Evolutionary conservation across 140 eudicot genomes (phyloP).

Genomic region (Flaveria floridana): DNA sequence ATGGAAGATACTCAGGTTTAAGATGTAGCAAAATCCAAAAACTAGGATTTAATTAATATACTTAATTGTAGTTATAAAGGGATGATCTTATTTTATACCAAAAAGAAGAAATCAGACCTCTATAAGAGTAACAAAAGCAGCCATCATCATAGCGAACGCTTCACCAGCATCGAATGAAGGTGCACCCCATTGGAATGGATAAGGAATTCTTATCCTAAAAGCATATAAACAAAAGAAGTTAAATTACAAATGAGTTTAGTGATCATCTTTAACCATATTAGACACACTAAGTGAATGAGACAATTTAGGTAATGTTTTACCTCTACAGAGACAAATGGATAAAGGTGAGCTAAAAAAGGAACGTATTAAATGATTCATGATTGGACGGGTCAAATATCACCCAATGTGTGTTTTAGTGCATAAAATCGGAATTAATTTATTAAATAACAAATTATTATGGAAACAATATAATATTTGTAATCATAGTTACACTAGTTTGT

Average conservation of each 20-base stretch:
- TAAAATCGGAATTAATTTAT: neutral
- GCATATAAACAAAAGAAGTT: neutral
- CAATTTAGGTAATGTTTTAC: no score
- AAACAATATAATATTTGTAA: neutral
- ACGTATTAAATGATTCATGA: no score
- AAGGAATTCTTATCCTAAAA: no score
- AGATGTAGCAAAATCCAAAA: neutral
- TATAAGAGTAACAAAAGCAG: no score
- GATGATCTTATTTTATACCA: neutral
- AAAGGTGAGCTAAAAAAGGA: neutral
- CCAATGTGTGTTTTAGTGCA: neutral
- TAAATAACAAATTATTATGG: neutral
- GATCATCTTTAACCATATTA: no score
- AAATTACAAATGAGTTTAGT: no score
- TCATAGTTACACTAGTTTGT: no score
- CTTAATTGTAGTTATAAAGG: neutral
- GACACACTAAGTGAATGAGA: no score
- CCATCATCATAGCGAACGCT: no score
- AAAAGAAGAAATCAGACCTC: neutral
- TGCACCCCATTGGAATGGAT: no score
- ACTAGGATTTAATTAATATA: neutral
- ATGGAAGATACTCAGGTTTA: neutral
- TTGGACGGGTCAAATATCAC: neutral
- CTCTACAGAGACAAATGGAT: slow-evolving; percentile 41
- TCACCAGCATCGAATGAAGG: no score